Conservation (phyloP, 176 grass and related monocot species). For the Carex littledalei region DNA sequence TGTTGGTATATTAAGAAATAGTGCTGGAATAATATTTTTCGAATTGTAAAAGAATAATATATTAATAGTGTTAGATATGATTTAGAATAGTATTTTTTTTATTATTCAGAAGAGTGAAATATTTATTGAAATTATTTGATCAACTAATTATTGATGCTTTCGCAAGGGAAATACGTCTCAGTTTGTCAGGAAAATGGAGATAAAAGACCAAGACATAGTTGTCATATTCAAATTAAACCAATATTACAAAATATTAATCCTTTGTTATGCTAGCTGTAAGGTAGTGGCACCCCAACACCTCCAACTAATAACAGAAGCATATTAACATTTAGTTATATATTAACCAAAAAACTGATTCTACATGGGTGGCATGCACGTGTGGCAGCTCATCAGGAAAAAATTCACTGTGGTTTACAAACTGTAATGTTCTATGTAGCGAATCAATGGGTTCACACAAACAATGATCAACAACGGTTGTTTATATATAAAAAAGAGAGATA, state of each 20-base stretch:
- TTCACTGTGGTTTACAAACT: not conserved
- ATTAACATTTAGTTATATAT: constrained; percentile 1
- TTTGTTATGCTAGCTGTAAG: constrained; percentile 24
- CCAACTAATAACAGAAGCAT: constrained; percentile 20
- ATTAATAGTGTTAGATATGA: too few relatives aligned
- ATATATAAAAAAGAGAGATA: too few relatives aligned
- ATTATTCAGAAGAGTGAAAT: too few relatives aligned
- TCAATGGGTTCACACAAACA: not conserved
- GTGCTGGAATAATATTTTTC: too few relatives aligned
- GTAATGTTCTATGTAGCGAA: not conserved
- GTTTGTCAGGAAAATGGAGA: constrained; percentile 3
- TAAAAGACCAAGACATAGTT: not conserved
- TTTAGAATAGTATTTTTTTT: too few relatives aligned
- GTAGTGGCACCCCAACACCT: constrained; percentile 19
- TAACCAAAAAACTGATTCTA: constrained; percentile 7
- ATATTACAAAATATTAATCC: not conserved
- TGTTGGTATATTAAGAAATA: too few relatives aligned
- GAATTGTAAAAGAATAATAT: too few relatives aligned
- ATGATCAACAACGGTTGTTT: not conserved
- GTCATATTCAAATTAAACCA: not conserved
- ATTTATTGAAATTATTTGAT: not conserved
- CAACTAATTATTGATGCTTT: not conserved
- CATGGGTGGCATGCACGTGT: constrained; percentile 24
- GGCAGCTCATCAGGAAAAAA: not conserved
- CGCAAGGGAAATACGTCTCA: not conserved